Evolutionary conservation across 106 monocot genomes (phyloP).

Genomic region (Platanthera zijinensis): DNA sequence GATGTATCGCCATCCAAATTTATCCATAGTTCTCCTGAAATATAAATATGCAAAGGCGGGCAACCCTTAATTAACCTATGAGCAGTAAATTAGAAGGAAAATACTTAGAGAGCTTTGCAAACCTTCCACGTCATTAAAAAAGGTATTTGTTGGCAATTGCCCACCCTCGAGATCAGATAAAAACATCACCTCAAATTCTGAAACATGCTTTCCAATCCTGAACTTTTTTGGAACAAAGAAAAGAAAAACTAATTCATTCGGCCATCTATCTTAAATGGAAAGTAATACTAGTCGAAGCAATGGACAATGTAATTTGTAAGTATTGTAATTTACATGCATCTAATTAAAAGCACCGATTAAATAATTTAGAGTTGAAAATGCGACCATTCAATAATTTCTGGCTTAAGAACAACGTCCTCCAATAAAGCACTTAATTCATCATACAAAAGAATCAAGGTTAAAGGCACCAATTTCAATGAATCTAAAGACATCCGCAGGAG

Average conservation of each 20-base stretch:
- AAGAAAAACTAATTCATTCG: not conserved
- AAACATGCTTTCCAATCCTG: conserved; percentile 70
- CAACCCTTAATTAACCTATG: not conserved
- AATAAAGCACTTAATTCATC: conserved; percentile 73
- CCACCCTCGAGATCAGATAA: conserved; percentile 79
- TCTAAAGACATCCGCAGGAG: conserved; percentile 62
- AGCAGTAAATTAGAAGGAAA: not conserved
- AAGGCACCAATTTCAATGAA: conserved; percentile 52
- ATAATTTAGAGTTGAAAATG: not conserved
- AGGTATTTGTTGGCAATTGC: conserved; percentile 26
- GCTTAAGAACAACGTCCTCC: conserved; percentile 35
- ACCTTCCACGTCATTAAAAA: conserved; percentile 67
- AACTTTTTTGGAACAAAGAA: conserved; percentile 12
- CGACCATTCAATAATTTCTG: conserved; percentile 80
- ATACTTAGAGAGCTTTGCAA: not conserved
- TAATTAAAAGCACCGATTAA: conserved; percentile 1
- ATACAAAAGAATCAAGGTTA: conserved; percentile 65
- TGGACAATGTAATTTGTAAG: not conserved
- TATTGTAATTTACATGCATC: not conserved
- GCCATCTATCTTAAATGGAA: not conserved
- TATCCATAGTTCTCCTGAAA: conserved; percentile 92
- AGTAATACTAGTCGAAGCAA: not conserved
- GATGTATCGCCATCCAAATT: conserved; percentile 91
- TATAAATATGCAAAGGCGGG: not conserved
- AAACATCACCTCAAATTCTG: conserved; percentile 78